These are phyloP conservation scores for Pisolithus orientalis DNA, from an alignment of 768 basidiomycete genomes.

Conservation along the genomic window DNA sequence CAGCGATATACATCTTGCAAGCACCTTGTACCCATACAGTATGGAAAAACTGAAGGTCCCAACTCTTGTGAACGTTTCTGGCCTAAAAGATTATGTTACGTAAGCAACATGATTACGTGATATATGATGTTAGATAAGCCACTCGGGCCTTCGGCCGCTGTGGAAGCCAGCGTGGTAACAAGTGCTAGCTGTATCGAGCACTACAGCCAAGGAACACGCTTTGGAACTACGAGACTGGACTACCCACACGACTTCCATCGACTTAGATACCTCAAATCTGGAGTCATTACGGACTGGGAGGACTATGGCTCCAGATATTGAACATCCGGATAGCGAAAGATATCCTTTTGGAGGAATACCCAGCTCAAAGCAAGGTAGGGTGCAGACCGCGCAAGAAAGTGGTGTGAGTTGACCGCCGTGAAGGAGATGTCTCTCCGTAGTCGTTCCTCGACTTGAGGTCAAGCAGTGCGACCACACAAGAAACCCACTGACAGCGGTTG, in stretches of 20 bases:
- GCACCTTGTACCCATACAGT: no score
- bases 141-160: neutral
- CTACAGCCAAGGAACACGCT: constrained; percentile 1
- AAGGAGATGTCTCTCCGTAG: constrained; percentile 12
- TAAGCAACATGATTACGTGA: no score
- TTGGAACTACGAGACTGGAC: constrained; percentile 17
- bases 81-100: no score
- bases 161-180: neutral
- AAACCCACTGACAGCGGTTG: constrained; percentile 16
- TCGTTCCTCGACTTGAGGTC: constrained; percentile 1
- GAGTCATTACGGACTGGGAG: constrained; percentile 7
- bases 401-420: constrained; percentile 21
- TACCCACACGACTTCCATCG: neutral
- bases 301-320: neutral
- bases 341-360: constrained; percentile 8
- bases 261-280: neutral
- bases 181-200: neutral
- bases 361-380: constrained; percentile 18
- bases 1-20: no score
- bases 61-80: no score
- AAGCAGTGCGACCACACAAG: constrained; percentile 1
- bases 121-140: no score
- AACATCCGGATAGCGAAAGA: constrained; percentile 5
- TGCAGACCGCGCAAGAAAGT: constrained; percentile 3
- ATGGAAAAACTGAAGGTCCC: no score